Base-by-base conservation (phyloP, 257 asterid species). In the Salvia splendens region DNA sequence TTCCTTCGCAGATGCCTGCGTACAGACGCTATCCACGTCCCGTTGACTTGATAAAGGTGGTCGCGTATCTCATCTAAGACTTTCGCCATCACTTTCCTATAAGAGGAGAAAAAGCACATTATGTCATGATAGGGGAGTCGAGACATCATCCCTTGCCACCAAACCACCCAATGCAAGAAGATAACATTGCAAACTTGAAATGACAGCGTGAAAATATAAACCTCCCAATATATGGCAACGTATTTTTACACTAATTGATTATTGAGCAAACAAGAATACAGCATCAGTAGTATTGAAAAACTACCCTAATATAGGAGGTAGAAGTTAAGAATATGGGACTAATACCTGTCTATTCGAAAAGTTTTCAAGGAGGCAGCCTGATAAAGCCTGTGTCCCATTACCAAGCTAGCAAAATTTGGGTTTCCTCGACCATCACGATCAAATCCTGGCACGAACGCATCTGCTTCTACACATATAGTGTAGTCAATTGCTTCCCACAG, bases 401-500 rank as follows among this genome's bases (percentile, higher is more conserved):
- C 96, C 79, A 85, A 80, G 81, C 99, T 88, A 60, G 96, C 99
- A 32, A 93, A 83, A 82, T 81, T 88, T 3, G 96, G 97, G 73
- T 81, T 79, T 38, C 99, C 99, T 69, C 84, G 85, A 70, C 99
- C 99, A 70, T 93, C 99, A 32, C 92, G 87, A 65, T 93, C 95
- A 60, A 90, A 93, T 52, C 99, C 99, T 11, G 97, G 86, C 41
- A 93, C 53, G 68, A 93, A 93, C 1, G 77, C 95, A 67, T 93
- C 99, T 2, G 97, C 96, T 64, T 88, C 96, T 5, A 87, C 87
- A 17, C 95, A 91, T 40, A 93, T 68, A 8, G 80, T 83, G 65
- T 93, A 93, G 74, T 93, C 97, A 5, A 93, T 83, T 0, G 99
- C 99, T 68, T 93, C 99, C 99, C 99, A 90, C 2, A 93, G 69